Base-by-base conservation (phyloP, 2,329 filamentous ascomycete genomes). In the Hymenoscyphus repandus region DNA sequence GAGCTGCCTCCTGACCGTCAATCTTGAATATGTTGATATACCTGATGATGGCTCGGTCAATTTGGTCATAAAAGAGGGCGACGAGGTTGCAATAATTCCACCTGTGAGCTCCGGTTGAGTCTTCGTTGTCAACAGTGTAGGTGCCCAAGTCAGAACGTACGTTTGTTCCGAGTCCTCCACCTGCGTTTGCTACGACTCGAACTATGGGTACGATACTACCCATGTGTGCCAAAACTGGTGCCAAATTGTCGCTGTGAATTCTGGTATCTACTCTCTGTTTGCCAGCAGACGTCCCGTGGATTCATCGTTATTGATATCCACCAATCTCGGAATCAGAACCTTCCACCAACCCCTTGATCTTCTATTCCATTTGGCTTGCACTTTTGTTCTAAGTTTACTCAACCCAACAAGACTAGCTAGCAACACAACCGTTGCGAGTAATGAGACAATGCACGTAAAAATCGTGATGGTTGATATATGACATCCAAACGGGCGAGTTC, bases 41-140 rank as follows among this genome's bases (percentile, higher is more conserved):
- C 63, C 64, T 6, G 73, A 74, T 37, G 69, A 70, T 31, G 68
- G 68, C 15, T 69, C 69, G 13, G 63, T 65, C 7, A 70, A 71
- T 13, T 59, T 74, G 22, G 66, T 80, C 50, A 86, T 95, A 51
- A 70, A 81, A 46, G 80, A 81, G 55, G 87, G 85, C 27, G 89
- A 95, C 64, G 90, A 95, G 71, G 88, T 95, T 49, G 90, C 86
- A 38, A 86, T 95, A 33, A 92, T 95, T 51, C 89, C 90, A 32
- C 89, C 90, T 9, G 90, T 95, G 58, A 95, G 89, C 73, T 90
- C 89, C 34, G 89, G 89, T 4, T 93, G 68, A 78, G 18, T 5
- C 10, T 15, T 20, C 9, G 20, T 27, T 10, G 17, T 2, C 13
- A 20, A 22, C 6, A 22, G 43, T 5, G 22, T 12, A 9, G 20